Evolutionary conservation across 139 green algal species (phyloP), one percentile per base, ranked within the genome.

Genomic region (Chlorella sp.): DNA sequence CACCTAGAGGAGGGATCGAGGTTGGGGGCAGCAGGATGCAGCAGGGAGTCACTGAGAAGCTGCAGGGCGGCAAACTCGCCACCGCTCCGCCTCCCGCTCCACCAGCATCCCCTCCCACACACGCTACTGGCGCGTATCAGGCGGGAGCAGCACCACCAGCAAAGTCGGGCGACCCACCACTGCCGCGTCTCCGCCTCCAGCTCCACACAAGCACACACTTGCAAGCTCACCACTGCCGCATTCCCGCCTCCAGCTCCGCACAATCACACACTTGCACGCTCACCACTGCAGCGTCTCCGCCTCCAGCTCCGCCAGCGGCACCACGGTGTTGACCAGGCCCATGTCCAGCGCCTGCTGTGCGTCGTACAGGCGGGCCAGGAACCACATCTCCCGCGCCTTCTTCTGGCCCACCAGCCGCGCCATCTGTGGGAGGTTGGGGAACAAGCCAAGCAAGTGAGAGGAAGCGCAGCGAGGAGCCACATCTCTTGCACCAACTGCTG

Each of bases 381-480:
- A 99, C 97, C 97, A 99, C 86, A 99, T 99, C 88, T 99, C 97
- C 3, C 96, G 87, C 44, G 97, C 97, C 80, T 94, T 95, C 87
- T 99, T 99, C 89, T 98, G 97, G 0, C 97, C 95, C 5, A 98
- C 88, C 23, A 99, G 75, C 12, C 96, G 90, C 5, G 93, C 96
- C 96, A 99, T 99, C 74, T 98, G 94, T 20, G 28, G 25, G 67
- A n/a, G n/a, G n/a, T n/a, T 51, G 44, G 9, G 44, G 9, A 51
- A 51, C 6, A 16, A 9, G 9, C 6, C 6, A 51, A 9, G 44
- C 44, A 9, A 51, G 97, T 96, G 70, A 86, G 89, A 85, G 99
- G 99, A 71, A 99, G 85, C 1, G 95, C 90, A 1, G 92, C 91
- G 68, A 99, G 87, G 89, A 99, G 99, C 97, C 97, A 99, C 86